Conservation (phyloP, 1,284 basidiomycete genomes). For the Lentinus polychrous region DNA sequence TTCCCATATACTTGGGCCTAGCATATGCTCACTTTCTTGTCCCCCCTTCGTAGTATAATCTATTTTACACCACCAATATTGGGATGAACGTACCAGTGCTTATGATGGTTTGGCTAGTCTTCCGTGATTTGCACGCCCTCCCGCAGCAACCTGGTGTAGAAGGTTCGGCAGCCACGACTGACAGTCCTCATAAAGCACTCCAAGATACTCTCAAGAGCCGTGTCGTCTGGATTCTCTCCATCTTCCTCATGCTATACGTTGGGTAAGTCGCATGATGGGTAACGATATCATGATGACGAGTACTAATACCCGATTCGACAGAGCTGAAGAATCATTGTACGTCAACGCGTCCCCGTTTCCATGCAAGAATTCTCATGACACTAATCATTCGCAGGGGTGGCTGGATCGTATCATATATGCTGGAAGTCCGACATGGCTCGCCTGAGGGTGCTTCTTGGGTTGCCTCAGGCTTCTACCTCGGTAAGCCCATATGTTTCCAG, state of each 20-base stretch:
- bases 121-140: slow-evolving; percentile 18
- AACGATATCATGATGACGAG: background rate
- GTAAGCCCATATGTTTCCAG: slow-evolving; percentile 9
- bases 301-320: slow-evolving; percentile 10
- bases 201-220: slow-evolving; percentile 20
- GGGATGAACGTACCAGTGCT: slow-evolving; percentile 23
- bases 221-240: slow-evolving; percentile 25
- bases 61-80: slow-evolving; percentile 25
- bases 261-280: slow-evolving; percentile 16
- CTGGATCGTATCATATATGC: slow-evolving; percentile 27
- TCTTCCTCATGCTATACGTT: slow-evolving; percentile 28
- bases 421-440: slow-evolving; percentile 23
- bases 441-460: slow-evolving; percentile 28
- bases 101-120: slow-evolving; percentile 20
- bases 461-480: slow-evolving; percentile 26
- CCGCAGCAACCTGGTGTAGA: slow-evolving; percentile 17
- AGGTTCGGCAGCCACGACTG: background rate
- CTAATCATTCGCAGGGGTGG: slow-evolving; percentile 19
- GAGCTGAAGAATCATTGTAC: slow-evolving; percentile 28
- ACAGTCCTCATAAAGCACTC: slow-evolving; percentile 3
- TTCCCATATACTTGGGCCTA: background rate
- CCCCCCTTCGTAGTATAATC: slow-evolving; percentile 16
- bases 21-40: background rate
- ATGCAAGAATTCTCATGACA: background rate
- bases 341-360: background rate